Base-by-base conservation (phyloP, 1,284 basidiomycete species). In the Papiliotrema fonsecae region DNA sequence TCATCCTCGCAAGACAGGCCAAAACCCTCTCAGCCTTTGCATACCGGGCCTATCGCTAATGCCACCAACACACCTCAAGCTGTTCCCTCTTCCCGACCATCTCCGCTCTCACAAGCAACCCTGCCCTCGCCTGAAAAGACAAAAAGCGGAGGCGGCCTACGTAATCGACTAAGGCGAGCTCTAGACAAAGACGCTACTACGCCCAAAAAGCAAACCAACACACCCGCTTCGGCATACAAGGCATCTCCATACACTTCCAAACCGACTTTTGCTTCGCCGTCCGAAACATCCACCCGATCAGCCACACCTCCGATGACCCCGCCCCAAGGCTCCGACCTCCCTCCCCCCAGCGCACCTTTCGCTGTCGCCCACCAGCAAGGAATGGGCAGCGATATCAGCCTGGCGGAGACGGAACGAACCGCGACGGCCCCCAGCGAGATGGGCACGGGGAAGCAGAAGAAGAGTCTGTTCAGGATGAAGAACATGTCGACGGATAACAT, bases 401-500 rank as follows among this genome's bases (percentile, higher is more conserved):
- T 70, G 2, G 69, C 68, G 1, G 67, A 64, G 50, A 72, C 67
- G 10, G 66, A 66, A 35, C 56, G 62, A 21, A 71, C 69, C 4
- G 61, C 67, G 22, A 64, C 63, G 30, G 63, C 40, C 26, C 55
- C 53, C 22, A 49, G 52, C 19, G 56, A 58, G 34, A 86, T 43
- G 79, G 14, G 81, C 78, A 86, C 27, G 79, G 6, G 81, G 78
- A 72, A 74, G 55, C 51, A 50, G 9, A 67, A 64, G 52, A 56
- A 57, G 40, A 57, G 71, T 16, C 54, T 69, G 56, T 93, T 98
- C 79, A 94, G 92, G 73, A 84, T 87, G 57, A 85, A 87, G 59
- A 97, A 98, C 71, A 85, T 87, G 42, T 91, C 87, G 49, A 96
- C 92, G 38, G 93, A 98, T 73, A 98, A 98, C 73, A 94, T 98